Base-by-base conservation (phyloP, 768 basidiomycete species). In the Termitomyces sp. region DNA sequence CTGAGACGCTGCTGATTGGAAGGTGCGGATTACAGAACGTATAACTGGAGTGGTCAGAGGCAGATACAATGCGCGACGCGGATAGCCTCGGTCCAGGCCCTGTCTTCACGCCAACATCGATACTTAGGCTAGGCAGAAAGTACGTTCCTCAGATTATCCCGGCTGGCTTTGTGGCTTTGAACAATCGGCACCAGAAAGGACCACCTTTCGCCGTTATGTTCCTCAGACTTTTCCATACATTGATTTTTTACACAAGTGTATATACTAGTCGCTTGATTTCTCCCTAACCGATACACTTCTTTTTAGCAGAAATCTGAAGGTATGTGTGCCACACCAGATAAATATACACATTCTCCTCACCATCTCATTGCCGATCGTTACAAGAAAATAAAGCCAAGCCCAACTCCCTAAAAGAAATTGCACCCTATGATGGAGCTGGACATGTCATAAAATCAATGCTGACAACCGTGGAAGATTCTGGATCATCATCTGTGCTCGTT, bases 361-460 rank as follows among this genome's bases (percentile, higher is more conserved):
- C 26, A n/a, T 3, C 35, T 26, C 7, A 11, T 51, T 11, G 16
- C 10, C 3, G n/a, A 30, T 45, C 11, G 32, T 45, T 35, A 5
- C 28, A 54, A 40, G 16, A 33, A 40, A 6, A 40, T 38, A 55
- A 20, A 14, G n/a, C 11, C 1, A 14, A 8, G 3, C 22, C 30
- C n/a, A 11, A 13, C 2, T 24, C 22, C 10, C 14, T 50, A 9
- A 0, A 13, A 36, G 1, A 13, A 10, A 24, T 24, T 36, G 16
- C 22, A 18, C 10, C 26, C 26, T 52, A 52, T n/a, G 26, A 28
- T 30, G 7, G 6, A 38, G n/a, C 7, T 14, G 48, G 55, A 43
- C 40, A 41, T 30, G 50, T 30, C 38, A 56, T 51, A 35, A 65
- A 65, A 52, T 65, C 62, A 24, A 63, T 32, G 26, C 60, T 60